Conservation (phyloP, 306 rosid genomes). For the Pyrus pyrifolia region DNA sequence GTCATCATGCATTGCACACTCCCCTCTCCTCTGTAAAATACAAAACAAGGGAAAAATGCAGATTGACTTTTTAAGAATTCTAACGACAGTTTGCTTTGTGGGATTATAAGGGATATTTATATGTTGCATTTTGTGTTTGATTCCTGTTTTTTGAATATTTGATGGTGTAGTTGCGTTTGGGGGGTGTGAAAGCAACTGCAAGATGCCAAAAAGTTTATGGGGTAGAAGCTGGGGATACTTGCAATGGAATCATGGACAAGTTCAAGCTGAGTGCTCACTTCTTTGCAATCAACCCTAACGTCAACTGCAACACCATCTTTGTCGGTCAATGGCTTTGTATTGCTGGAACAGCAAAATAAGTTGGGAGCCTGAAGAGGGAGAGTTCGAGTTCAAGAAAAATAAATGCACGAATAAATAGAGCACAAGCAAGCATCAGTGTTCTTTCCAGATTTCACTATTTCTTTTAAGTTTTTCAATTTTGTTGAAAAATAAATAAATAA, state of each 20-base stretch:
- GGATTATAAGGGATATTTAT: neutral
- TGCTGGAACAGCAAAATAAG: neutral
- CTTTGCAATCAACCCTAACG: slow-evolving; percentile 9
- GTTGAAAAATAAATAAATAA: neutral
- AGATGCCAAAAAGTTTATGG: neutral
- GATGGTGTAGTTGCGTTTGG: neutral
- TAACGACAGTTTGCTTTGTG: neutral
- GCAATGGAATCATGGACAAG: neutral
- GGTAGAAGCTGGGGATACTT: slow-evolving; percentile 1
- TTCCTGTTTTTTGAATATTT: neutral
- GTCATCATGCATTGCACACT: neutral
- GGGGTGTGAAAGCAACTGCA: neutral
- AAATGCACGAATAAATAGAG: neutral
- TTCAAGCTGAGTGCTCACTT: neutral
- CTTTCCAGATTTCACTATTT: neutral
- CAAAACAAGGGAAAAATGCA: neutral
- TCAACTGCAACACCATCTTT: slow-evolving; percentile 4
- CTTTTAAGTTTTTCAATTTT: neutral
- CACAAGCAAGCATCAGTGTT: neutral
- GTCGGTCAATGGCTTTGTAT: slow-evolving; percentile 14
- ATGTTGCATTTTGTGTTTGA: neutral
- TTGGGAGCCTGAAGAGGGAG: neutral
- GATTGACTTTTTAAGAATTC: neutral
- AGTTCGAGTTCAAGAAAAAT: neutral
- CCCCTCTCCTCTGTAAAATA: neutral